These are phyloP conservation scores for Jaltomata sinuosa DNA, from an alignment of 257 asterid genomes.

Conservation along the genomic window DNA sequence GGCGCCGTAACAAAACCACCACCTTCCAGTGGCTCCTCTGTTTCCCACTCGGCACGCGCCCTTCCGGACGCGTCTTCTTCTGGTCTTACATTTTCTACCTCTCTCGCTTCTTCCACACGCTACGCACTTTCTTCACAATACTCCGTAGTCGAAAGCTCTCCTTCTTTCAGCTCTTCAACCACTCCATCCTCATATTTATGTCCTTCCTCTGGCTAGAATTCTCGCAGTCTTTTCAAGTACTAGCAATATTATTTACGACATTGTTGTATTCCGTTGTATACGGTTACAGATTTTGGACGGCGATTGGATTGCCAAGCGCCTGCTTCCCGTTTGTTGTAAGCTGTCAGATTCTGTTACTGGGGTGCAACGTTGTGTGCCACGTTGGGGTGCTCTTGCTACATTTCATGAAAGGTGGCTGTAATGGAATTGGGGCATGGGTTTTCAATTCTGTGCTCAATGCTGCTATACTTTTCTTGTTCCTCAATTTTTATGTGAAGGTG, in stretches of 20 bases:
- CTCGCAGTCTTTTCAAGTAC: constrained; percentile 76
- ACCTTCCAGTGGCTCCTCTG: constrained; percentile 19
- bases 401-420: constrained; percentile 71
- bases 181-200: constrained; percentile 25
- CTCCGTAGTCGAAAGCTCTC: constrained; percentile 6
- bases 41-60: constrained; percentile 17
- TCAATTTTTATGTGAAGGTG: constrained; percentile 56
- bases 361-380: constrained; percentile 65
- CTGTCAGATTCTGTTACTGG: constrained; percentile 57
- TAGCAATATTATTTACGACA: constrained; percentile 57
- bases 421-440: constrained; percentile 84
- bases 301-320: constrained; percentile 65
- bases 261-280: constrained; percentile 57
- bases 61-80: constrained; percentile 21
- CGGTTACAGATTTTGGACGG: constrained; percentile 93
- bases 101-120: constrained; percentile 11
- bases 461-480: constrained; percentile 48
- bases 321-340: constrained; percentile 63
- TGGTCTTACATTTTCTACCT: constrained; percentile 44
- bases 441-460: constrained; percentile 76
- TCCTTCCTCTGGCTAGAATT: constrained; percentile 88
- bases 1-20: constrained; percentile 9
- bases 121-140: constrained; percentile 5
- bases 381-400: constrained; percentile 60
- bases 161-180: constrained; percentile 7